Percentiles rank a stretch among this genome's conserved stretches.
phyloP scores from a whole-genome alignment of 805 yeast species.

The Kluyveromyces starmeri region DNA sequence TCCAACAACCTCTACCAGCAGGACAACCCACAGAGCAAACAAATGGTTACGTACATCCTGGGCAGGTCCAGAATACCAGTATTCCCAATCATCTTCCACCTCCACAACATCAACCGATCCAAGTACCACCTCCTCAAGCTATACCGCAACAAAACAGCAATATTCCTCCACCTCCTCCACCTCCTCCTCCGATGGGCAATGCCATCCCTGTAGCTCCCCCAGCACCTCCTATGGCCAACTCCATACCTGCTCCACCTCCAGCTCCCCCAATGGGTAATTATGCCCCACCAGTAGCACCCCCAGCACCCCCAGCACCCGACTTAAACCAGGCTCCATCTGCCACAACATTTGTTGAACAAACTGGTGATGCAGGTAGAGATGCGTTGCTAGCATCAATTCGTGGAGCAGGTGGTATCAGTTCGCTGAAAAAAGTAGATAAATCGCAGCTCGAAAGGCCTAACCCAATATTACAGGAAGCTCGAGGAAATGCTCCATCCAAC shows the following conservation, averaged over 20 bases:
- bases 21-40: slow-evolving; percentile 1
- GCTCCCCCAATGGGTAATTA: slow-evolving; percentile 10
- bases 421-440: slow-evolving; percentile 72
- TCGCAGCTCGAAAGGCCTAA: slow-evolving; percentile 74
- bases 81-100: no score
- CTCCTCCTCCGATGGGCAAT: slow-evolving; percentile 12
- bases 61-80: no score
- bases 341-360: slow-evolving; percentile 13
- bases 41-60: no score
- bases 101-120: slow-evolving; percentile 14
- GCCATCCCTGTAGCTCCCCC: slow-evolving; percentile 1
- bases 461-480: slow-evolving; percentile 59
- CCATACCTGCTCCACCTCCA: slow-evolving; percentile 16
- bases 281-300: slow-evolving; percentile 12
- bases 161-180: slow-evolving; percentile 8
- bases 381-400: slow-evolving; percentile 83
- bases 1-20: slow-evolving; percentile 5
- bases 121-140: slow-evolving; percentile 9
- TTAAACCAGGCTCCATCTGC: slow-evolving; percentile 3
- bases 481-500: slow-evolving; percentile 45
- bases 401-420: slow-evolving; percentile 63
- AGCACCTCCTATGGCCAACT: slow-evolving; percentile 2
- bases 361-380: slow-evolving; percentile 56
- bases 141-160: slow-evolving; percentile 3
- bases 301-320: slow-evolving; percentile 7